Evolutionary conservation across 352 stramenopile genomes (phyloP), one percentile per base, ranked within the genome.

Genomic region (Pythium folliculosum): DNA sequence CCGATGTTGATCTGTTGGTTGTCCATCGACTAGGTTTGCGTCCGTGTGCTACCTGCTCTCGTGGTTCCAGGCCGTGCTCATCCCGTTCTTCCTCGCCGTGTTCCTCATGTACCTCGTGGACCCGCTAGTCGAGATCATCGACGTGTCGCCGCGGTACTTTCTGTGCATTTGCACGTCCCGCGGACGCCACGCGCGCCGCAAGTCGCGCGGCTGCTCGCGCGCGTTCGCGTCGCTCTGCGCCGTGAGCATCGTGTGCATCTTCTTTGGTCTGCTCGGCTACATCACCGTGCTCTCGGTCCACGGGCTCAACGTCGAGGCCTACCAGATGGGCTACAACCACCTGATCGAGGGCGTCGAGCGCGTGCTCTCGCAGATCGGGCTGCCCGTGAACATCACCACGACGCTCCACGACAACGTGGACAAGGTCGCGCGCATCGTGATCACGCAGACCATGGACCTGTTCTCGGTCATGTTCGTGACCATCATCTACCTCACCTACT

Each of bases 51-150:
- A 96, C 70, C 66, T 96, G 62, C 75, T 96, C 8, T 79, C 87
- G 35, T 96, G 83, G 80, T 96, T 96, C 69, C 81, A 96, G 63
- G 84, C 78, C 19, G 88, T 94, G 58, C 71, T 96, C 22, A 79
- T 96, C 19, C 88, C 88, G 13, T 96, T 96, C 67, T 96, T 96
- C 75, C 79, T 96, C 45, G 86, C 88, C 0, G 82, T 96, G 65
- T 96, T 96, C 61, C 76, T 96, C 47, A 96, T 96, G 88, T 96
- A 94, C 63, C 79, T 96, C 25, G 86, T 96, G 19, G 88, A 96
- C 56, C 88, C 88, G 48, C 73, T 96, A 27, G 88, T 96, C 14
- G 86, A 96, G 75, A 66, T 96, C 58, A 94, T 96, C 53, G 88
- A 96, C 69, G 88, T 96, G 32, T 96, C 88, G 37, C 88, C 88